These are phyloP conservation scores for Yamadazyma kanchanaburiensis DNA, from an alignment of 1,139 yeast species.

Conservation along the genomic window DNA sequence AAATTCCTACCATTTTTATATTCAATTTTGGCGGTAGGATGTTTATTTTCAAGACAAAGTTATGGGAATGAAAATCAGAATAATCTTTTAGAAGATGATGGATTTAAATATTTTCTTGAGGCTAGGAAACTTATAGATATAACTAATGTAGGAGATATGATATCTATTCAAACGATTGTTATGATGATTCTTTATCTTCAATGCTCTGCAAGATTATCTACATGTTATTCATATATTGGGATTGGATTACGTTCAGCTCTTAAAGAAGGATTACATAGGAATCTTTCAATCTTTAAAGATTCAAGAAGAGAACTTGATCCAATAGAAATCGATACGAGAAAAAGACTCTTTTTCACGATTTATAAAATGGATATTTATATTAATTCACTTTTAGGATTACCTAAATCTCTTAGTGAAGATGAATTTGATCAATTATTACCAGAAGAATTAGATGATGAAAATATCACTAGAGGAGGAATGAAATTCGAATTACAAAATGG, in stretches of 20 bases:
- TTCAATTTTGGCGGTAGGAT: slow-evolving; percentile 56
- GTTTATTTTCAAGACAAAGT: slow-evolving; percentile 53
- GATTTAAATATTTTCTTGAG: slow-evolving; percentile 78
- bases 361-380: slow-evolving; percentile 90
- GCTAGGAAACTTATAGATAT: slow-evolving; percentile 74
- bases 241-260: slow-evolving; percentile 84
- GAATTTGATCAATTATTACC: slow-evolving; percentile 92
- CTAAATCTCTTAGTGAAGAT: slow-evolving; percentile 69
- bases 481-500: slow-evolving; percentile 34
- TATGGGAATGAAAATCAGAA: slow-evolving; percentile 18
- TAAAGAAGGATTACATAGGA: slow-evolving; percentile 84
- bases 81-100: slow-evolving; percentile 61
- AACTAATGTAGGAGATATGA: slow-evolving; percentile 46
- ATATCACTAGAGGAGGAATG: slow-evolving; percentile 65
- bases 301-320: slow-evolving; percentile 60
- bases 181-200: slow-evolving; percentile 77
- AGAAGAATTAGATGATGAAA: slow-evolving; percentile 81
- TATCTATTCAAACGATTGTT: slow-evolving; percentile 64
- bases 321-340: slow-evolving; percentile 80
- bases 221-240: slow-evolving; percentile 92
- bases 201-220: slow-evolving; percentile 85
- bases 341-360: slow-evolving; percentile 82
- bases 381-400: slow-evolving; percentile 85
- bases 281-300: slow-evolving; percentile 51
- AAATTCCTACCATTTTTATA: slow-evolving; percentile 77